Conservation (phyloP, 257 asterid species). For the Solanum etuberosum region DNA sequence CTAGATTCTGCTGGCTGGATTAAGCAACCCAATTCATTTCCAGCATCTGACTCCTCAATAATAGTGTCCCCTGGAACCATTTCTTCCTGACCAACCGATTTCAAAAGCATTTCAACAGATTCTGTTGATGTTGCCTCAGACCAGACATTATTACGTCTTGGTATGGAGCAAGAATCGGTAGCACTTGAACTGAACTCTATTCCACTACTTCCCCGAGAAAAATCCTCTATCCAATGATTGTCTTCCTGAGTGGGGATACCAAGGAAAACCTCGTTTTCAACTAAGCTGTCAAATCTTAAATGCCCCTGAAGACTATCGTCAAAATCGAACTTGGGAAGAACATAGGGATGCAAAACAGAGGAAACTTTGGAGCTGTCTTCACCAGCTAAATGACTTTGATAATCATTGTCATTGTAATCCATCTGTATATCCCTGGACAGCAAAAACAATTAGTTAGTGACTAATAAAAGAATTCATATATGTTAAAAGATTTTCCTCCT, state of each 20-base stretch:
- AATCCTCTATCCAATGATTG: slow-evolving; percentile 97
- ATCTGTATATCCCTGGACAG: slow-evolving; percentile 57
- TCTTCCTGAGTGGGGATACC: slow-evolving; percentile 97
- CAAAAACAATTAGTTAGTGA: slow-evolving; percentile 4
- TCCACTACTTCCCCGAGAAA: slow-evolving; percentile 77
- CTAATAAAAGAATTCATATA: not conserved
- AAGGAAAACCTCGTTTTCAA: slow-evolving; percentile 96
- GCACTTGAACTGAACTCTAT: slow-evolving; percentile 79
- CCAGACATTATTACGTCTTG: slow-evolving; percentile 95
- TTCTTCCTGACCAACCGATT: slow-evolving; percentile 95
- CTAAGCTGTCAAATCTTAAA: slow-evolving; percentile 92
- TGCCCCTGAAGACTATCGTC: slow-evolving; percentile 75
- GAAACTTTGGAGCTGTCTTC: slow-evolving; percentile 85
- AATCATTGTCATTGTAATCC: slow-evolving; percentile 93
- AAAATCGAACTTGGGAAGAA: slow-evolving; percentile 96
- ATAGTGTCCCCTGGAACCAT: slow-evolving; percentile 52
- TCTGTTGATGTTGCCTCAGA: slow-evolving; percentile 98
- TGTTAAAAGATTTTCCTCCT: slow-evolving; percentile 1
- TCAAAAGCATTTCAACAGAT: slow-evolving; percentile 92
- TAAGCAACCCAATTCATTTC: slow-evolving; percentile 7
- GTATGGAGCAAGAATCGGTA: slow-evolving; percentile 77
- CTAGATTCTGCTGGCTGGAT: slow-evolving; percentile 1
- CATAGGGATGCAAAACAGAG: slow-evolving; percentile 70
- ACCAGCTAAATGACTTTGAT: slow-evolving; percentile 76
- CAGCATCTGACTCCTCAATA: slow-evolving; percentile 12